Evolutionary conservation across 768 basidiomycete genomes (phyloP), one percentile per base, ranked within the genome.

Genomic region (Kondoa malvinella): DNA sequence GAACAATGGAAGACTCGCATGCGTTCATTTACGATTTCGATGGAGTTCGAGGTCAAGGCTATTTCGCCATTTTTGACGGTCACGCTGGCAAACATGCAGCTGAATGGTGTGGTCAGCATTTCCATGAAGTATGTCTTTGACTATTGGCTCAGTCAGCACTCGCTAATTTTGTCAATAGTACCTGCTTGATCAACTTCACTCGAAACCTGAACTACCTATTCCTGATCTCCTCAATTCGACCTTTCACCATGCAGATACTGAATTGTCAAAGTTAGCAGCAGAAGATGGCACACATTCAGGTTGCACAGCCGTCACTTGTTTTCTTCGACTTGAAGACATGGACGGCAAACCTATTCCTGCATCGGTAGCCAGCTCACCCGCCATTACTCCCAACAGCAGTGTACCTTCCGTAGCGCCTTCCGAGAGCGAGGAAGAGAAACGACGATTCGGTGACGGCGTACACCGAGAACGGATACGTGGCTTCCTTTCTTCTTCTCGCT

Each of bases 31-130:
- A 92, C 70, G 92, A 97, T 76, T 99, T 88, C 76, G 91, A 85
- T 40, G 84, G 85, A 34, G 81, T 97, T 25, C 84, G 87, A 57
- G 95, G 95, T 0, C 95, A 99, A 76, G 95, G 92, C 4, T 97
- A 95, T 81, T 97, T 94, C 76, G 94, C 94, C 3, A 85, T 99
- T 58, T 99, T 97, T 74, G 95, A 99, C 73, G 95, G 95, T 1
- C 95, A 99, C 76, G 95, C 95, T 0, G 95, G 95, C 21, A 97
- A 94, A 77, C 89, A 96, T 74, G 92, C 94, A 34, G 95, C 95
- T 30, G 95, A 99, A 77, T 97, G 94, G 92, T 97, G 95, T 77
- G 95, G 95, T 57, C 81, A 83, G 73, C 86, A 97, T 77, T 99
- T 99, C 78, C 92, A 97, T 75, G 85, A 92, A 81, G 92, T 79